These are phyloP conservation scores for Senna siamea DNA, from an alignment of 306 rosid species.

Conservation along the genomic window DNA sequence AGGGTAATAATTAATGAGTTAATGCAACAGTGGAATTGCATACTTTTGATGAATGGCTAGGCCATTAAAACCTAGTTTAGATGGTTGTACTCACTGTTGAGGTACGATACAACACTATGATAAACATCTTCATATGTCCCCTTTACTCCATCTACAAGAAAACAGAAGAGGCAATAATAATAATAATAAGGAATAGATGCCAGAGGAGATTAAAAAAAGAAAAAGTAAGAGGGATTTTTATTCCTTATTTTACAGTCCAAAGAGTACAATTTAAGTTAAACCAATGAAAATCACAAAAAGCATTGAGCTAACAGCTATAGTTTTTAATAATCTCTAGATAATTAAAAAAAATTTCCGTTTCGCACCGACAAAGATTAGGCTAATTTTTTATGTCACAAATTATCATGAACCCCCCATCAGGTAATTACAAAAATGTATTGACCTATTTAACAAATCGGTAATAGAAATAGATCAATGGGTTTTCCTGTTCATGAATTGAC, in stretches of 20 bases:
- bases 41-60: conserved; percentile 47
- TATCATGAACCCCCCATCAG: background rate
- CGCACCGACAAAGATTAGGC: background rate
- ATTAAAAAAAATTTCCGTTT: background rate
- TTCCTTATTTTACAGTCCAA: background rate
- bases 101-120: conserved; percentile 33
- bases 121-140: conserved; percentile 18
- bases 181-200: too few relatives aligned
- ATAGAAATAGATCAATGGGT: background rate
- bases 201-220: background rate
- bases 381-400: background rate
- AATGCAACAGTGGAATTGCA: conserved; percentile 60
- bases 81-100: conserved; percentile 29
- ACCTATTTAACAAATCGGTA: background rate
- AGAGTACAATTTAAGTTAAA: conserved; percentile 7
- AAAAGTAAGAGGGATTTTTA: background rate
- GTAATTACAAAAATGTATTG: background rate
- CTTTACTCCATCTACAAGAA: conserved; percentile 24
- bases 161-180: background rate
- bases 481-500: conserved; percentile 36
- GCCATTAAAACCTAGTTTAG: conserved; percentile 35
- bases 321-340: background rate
- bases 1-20: conserved; percentile 46
- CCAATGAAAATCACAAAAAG: background rate
- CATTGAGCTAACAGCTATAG: background rate